Percentiles rank a stretch among this genome's conserved stretches.
These are phyloP conservation scores for Dictyostelium purpureum DNA, from an alignment of 78 protist species.

Conservation along the genomic window DNA sequence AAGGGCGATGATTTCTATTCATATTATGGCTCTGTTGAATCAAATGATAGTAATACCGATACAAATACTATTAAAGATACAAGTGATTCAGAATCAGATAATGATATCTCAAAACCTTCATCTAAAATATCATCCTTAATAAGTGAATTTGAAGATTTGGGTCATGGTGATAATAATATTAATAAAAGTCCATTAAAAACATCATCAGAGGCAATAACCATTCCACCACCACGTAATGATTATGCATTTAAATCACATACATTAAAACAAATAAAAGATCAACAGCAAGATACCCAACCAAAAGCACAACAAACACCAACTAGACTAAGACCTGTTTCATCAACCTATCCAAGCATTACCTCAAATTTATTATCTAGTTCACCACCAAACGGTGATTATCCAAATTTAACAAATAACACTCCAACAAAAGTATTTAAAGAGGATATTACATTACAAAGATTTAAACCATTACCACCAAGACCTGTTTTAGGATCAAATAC, in stretches of 20 bases:
- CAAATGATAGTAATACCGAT: not conserved
- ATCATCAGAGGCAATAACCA: constrained; percentile 16
- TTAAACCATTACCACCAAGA: constrained; percentile 59
- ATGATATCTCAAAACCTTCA: no score
- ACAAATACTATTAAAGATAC: not conserved
- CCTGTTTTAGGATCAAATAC: constrained; percentile 5
- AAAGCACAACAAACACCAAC: not conserved
- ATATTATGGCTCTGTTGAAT: not conserved
- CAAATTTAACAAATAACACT: not conserved
- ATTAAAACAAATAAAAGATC: constrained; percentile 30
- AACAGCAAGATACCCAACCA: not conserved
- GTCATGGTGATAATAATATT: not conserved
- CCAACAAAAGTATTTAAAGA: constrained; percentile 3
- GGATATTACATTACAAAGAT: constrained; percentile 59
- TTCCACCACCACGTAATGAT: constrained; percentile 7
- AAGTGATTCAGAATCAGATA: not conserved
- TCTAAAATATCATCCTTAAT: no score
- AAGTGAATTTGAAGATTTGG: not conserved
- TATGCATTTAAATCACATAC: constrained; percentile 23
- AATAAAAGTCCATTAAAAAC: not conserved
- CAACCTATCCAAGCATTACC: constrained; percentile 3
- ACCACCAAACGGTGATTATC: not conserved
- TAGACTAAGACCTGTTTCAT: not conserved
- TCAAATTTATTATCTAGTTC: not conserved
- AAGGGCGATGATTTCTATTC: not conserved